Evolutionary conservation across 2,329 filamentous ascomycete species (phyloP).

Genomic region (Scopulariopsis brevicaulis): DNA sequence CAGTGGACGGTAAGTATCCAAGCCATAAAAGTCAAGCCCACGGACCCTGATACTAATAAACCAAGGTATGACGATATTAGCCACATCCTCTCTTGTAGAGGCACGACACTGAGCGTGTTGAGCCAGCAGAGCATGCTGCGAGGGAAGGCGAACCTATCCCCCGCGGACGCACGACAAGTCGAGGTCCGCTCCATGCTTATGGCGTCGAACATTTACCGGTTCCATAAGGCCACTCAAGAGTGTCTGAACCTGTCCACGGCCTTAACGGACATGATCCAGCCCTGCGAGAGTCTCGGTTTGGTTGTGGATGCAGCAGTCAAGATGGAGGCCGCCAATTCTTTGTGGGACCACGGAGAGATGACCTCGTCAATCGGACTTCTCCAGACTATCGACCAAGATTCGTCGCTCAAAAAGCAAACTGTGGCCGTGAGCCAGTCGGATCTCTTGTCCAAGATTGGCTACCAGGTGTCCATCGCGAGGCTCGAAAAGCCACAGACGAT

Average conservation of each 20-base stretch:
- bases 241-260: constrained; percentile 77
- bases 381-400: constrained; percentile 53
- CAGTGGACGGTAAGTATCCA: constrained; percentile 53
- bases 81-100: constrained; percentile 70
- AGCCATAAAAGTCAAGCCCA: background rate
- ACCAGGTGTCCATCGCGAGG: constrained; percentile 79
- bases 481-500: constrained; percentile 87
- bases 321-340: constrained; percentile 74
- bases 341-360: constrained; percentile 93
- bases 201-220: constrained; percentile 64
- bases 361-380: constrained; percentile 82
- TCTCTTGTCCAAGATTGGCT: constrained; percentile 75
- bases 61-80: constrained; percentile 64
- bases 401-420: constrained; percentile 54
- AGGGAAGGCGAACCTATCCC: constrained; percentile 46
- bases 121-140: constrained; percentile 58
- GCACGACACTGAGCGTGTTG: constrained; percentile 71
- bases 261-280: constrained; percentile 63
- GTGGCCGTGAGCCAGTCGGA: constrained; percentile 65
- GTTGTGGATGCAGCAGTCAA: constrained; percentile 66
- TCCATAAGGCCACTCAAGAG: constrained; percentile 74
- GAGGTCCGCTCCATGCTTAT: constrained; percentile 70
- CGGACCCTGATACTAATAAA: background rate
- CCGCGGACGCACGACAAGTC: constrained; percentile 52
- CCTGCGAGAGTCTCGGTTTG: constrained; percentile 60